Evolutionary conservation across 139 green algal genomes (phyloP), one percentile per base, ranked within the genome.

Genomic region (Micromonas commoda): DNA sequence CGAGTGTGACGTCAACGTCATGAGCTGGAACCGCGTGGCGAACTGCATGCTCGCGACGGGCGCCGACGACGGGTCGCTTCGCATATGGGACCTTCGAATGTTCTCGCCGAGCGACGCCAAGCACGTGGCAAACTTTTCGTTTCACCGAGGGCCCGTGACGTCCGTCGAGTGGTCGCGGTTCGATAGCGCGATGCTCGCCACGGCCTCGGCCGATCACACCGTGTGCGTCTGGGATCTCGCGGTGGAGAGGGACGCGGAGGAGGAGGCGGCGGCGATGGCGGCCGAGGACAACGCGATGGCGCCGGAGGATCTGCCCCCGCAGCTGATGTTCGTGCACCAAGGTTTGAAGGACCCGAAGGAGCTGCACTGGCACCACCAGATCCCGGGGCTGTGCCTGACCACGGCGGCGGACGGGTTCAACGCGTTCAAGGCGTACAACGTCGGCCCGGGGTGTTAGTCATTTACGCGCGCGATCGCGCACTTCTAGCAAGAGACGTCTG

Each of bases 371-470:
- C 95, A 99, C 82, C 54, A 81, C 1, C 94, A 98, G 83, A 97
- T 98, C 64, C 91, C 90, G 2, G 95, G 95, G 35, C 73, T 98
- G 73, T 83, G 98, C 13, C 67, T 88, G 3, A 88, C 82, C 54
- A 99, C 95, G 0, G 95, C 93, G 1, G 85, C 68, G 0, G 93
- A 98, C 63, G 93, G 95, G n/a, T 96, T 98, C 81, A 97, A 97
- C 81, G 65, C 96, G 2, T 99, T 97, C 87, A 94, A 94, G 82
- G 87, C 94, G n/a, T 89, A 86, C 72, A 98, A 98, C 83, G 81
- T 97, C 53, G 71, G 71, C 24, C 34, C 34, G 19, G 68, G 34
- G 20, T 21, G 20, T 33, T 73, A 51, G 20, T 70, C 20, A 26
- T 63, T 63, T 63, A 63, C n/a, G n/a, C n/a, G n/a, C n/a, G n/a